Evolutionary conservation across 2,329 filamentous ascomycete genomes (phyloP).

Genomic region (Ophiognomonia clavigignenti-juglandacearum): DNA sequence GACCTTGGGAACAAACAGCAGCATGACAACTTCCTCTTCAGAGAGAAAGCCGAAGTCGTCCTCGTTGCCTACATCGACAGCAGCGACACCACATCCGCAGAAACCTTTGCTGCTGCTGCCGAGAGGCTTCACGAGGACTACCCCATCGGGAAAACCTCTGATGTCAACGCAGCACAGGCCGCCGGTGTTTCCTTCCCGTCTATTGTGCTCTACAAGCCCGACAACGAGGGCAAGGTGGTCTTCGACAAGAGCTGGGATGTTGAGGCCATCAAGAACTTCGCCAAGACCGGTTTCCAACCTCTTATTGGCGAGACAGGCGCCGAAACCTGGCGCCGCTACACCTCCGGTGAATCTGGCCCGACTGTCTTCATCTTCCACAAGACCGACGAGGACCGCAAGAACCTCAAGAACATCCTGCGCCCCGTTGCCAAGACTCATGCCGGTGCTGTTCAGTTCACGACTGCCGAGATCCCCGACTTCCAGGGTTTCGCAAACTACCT

Average conservation of each 20-base stretch:
- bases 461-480: conserved; percentile 91
- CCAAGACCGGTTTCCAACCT: conserved; percentile 79
- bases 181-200: conserved; percentile 85
- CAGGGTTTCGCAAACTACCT: conserved; percentile 94
- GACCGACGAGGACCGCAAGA: conserved; percentile 79
- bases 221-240: conserved; percentile 89
- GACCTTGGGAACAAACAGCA: conserved; percentile 73
- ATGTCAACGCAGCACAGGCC: conserved; percentile 76
- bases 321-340: conserved; percentile 93
- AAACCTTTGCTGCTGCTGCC: conserved; percentile 71
- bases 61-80: conserved; percentile 81
- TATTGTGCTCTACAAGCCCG: conserved; percentile 93
- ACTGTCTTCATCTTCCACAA: conserved; percentile 98
- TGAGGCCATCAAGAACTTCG: conserved; percentile 76
- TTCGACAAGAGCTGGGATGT: conserved; percentile 78
- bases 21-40: conserved; percentile 88
- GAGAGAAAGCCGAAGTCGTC: conserved; percentile 95
- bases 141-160: conserved; percentile 84
- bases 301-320: conserved; percentile 94
- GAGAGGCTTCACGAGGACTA: conserved; percentile 81
- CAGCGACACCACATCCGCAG: conserved; percentile 76
- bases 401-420: conserved; percentile 72
- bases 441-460: conserved; percentile 94
- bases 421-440: conserved; percentile 86
- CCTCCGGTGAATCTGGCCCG: conserved; percentile 77